Percentiles rank a stretch among this genome's conserved stretches.
phyloP scores from a whole-genome alignment of 257 asterid species.

The Haberlea rhodopensis region DNA sequence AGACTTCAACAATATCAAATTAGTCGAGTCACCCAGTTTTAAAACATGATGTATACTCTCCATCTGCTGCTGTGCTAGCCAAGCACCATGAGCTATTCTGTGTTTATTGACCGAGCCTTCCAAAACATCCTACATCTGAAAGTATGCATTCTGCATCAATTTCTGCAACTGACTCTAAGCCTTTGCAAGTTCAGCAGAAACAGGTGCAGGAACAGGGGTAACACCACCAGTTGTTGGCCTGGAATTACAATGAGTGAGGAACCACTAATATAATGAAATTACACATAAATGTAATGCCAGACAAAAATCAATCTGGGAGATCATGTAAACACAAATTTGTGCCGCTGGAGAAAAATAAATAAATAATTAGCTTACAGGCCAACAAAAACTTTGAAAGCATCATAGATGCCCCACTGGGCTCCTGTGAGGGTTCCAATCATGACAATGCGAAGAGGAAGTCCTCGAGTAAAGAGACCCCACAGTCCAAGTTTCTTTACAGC shows the following conservation, averaged over 20 bases:
- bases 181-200: slow-evolving; percentile 39
- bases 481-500: slow-evolving; percentile 82
- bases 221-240: slow-evolving; percentile 91
- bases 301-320: background rate
- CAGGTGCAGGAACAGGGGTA: slow-evolving; percentile 43
- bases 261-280: background rate
- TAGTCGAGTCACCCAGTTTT: slow-evolving; percentile 16
- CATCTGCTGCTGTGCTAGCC: slow-evolving; percentile 30
- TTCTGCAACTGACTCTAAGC: slow-evolving; percentile 35
- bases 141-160: slow-evolving; percentile 4
- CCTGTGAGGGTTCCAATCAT: slow-evolving; percentile 99
- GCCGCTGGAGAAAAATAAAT: background rate
- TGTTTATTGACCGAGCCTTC: slow-evolving; percentile 34
- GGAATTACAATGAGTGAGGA: slow-evolving; percentile 14
- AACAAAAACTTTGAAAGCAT: slow-evolving; percentile 86
- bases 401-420: slow-evolving; percentile 98
- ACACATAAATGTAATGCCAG: background rate
- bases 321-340: background rate
- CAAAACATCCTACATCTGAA: slow-evolving; percentile 28
- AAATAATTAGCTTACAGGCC: slow-evolving; percentile 63
- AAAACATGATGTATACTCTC: slow-evolving; percentile 29
- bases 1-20: slow-evolving; percentile 25
- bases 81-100: slow-evolving; percentile 33
- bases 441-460: slow-evolving; percentile 91
- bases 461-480: slow-evolving; percentile 76